These are phyloP conservation scores for Beauveria varroae DNA, from an alignment of 2,329 filamentous ascomycete genomes.

Conservation along the genomic window DNA sequence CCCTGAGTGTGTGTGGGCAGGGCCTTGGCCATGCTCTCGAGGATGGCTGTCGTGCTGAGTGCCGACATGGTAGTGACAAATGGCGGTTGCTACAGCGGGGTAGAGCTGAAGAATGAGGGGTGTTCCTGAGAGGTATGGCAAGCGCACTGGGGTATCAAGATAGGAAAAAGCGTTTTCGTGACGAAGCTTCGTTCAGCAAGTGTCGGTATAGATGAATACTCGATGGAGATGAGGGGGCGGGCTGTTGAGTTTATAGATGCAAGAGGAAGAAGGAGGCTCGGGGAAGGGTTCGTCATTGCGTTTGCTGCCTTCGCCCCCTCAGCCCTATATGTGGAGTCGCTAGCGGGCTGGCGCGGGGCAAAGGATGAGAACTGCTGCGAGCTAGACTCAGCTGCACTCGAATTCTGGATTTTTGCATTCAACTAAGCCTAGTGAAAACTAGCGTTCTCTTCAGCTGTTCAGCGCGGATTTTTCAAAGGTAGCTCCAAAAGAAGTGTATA, in stretches of 20 bases:
- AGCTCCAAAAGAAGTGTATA: too few relatives aligned
- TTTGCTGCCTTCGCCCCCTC: slow-evolving; percentile 6
- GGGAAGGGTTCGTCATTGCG: not conserved
- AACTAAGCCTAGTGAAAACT: too few relatives aligned
- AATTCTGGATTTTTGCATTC: too few relatives aligned
- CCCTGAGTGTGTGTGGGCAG: slow-evolving; percentile 45
- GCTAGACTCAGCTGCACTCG: too few relatives aligned
- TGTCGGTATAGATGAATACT: not conserved
- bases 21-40: slow-evolving; percentile 51
- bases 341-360: not conserved
- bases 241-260: not conserved
- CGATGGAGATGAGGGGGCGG: not conserved
- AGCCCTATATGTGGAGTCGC: slow-evolving; percentile 17
- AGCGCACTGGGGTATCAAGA: too few relatives aligned
- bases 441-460: too few relatives aligned
- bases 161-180: not conserved
- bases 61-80: slow-evolving; percentile 12
- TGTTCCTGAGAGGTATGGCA: not conserved
- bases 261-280: not conserved
- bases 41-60: slow-evolving; percentile 30
- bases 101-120: not conserved
- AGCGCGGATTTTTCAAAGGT: too few relatives aligned
- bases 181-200: not conserved
- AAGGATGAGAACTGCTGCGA: too few relatives aligned
- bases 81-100: not conserved